Evolutionary conservation across 352 stramenopile genomes (phyloP), one percentile per base, ranked within the genome.

Genomic region (Pythium biforme): DNA sequence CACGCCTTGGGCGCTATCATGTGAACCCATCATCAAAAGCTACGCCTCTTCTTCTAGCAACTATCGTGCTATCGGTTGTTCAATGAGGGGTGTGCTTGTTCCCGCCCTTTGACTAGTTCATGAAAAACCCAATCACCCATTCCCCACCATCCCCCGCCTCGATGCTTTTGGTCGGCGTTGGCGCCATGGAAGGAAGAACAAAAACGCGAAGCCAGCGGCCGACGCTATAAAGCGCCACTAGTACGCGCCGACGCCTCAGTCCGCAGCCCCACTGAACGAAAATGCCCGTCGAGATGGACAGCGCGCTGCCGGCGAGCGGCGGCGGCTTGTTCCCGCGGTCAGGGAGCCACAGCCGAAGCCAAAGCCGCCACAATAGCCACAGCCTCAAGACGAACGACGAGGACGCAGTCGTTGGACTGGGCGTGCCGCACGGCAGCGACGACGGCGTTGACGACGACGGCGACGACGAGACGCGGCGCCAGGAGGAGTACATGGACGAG

Each of bases 401-500:
- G 26, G 54, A 70, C 37, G 45, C 56, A 34, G 55, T 70, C 23
- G 39, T 70, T 19, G 56, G 63, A 2, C 51, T 65, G 14, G 63
- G 63, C 19, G 56, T 65, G 4, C 63, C 63, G 14, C 55, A 70
- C 23, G 50, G 52, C n/a, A 56, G 59, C 23, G 47, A 43, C 37
- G 64, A 62, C 39, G 58, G 47, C 22, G 47, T 59, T 23, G 45
- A 49, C 23, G 53, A 52, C n/a, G n/a, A 62, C 39, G 58, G 47
- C 22, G 47, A 62, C 31, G 45, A 49, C 23, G 53, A 52, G 46
- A 41, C 37, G 19, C 26, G 51, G 31, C 41, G 41, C 33, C 33
- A 74, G 49, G 67, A 74, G 29, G 56, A 64, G 39, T 48, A 64
- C 39, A 74, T 74, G 67, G 61, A 52, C 20, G 62, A 70, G 49